Percentiles rank a stretch among this genome's conserved stretches.
Conservation (phyloP, 495 filamentous ascomycete genomes). For the Podospora fimiseda region DNA sequence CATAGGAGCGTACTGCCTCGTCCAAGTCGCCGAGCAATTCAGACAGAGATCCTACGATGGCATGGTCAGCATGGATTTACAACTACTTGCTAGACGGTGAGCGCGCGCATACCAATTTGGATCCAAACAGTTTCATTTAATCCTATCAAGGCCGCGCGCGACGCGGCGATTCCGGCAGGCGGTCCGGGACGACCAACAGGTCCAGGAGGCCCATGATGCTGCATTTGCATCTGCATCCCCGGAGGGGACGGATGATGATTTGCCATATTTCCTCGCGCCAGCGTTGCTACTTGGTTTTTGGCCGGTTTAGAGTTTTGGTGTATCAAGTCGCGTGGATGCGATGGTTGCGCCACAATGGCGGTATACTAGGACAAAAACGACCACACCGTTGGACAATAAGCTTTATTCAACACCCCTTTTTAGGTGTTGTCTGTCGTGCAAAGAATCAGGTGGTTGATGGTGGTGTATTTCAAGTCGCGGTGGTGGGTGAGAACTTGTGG, state of each 20-base stretch:
- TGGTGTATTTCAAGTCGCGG: too few relatives aligned
- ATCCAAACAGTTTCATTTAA: constrained; percentile 90
- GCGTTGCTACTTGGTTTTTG: too few relatives aligned
- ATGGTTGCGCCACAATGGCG: background rate
- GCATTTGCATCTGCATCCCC: constrained; percentile 49
- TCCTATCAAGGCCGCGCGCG: constrained; percentile 37
- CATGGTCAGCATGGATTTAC: constrained; percentile 19
- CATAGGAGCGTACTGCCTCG: constrained; percentile 79
- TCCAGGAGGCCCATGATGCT: constrained; percentile 46
- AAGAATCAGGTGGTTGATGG: too few relatives aligned
- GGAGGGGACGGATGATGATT: constrained; percentile 52
- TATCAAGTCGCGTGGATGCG: background rate
- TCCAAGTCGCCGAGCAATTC: constrained; percentile 86
- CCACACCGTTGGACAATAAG: background rate
- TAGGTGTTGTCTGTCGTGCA: too few relatives aligned
- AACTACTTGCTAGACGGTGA: background rate
- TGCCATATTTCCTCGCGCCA: constrained; percentile 34
- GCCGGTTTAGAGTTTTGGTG: too few relatives aligned
- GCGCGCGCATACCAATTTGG: constrained; percentile 67
- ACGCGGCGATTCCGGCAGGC: constrained; percentile 28
- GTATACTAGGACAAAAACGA: background rate
- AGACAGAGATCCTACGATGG: constrained; percentile 64
- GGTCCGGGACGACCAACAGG: constrained; percentile 40
- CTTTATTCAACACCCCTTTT: too few relatives aligned
- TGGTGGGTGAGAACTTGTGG: background rate